phyloP scores from a whole-genome alignment of 2,329 filamentous ascomycete genomes.

The Calycina herbarum region DNA sequence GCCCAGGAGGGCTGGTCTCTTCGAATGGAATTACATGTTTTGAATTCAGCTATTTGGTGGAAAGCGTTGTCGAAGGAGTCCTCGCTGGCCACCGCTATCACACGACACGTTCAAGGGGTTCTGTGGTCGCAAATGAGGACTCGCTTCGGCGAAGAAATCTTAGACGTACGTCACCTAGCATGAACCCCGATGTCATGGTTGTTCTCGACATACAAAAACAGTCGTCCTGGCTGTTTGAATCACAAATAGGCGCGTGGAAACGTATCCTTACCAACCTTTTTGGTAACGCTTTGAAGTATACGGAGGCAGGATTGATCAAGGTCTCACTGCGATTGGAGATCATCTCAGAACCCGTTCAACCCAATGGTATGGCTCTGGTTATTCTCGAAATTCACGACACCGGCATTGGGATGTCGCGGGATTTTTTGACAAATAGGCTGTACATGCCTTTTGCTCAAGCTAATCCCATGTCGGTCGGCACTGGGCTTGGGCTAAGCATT shows the following conservation, averaged over 20 bases:
- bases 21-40: constrained; percentile 12
- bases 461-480: constrained; percentile 54
- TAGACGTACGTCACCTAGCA: neutral
- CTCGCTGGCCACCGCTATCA: constrained; percentile 26
- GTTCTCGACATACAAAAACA: constrained; percentile 38
- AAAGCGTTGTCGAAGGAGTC: constrained; percentile 31
- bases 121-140: neutral
- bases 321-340: constrained; percentile 39
- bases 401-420: constrained; percentile 61
- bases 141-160: neutral
- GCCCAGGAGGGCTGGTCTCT: constrained; percentile 5
- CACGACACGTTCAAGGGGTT: neutral
- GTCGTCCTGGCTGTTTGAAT: constrained; percentile 53
- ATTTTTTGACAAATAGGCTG: constrained; percentile 56
- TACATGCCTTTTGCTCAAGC: constrained; percentile 63
- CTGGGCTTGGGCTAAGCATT: constrained; percentile 61
- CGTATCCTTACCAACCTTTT: constrained; percentile 59
- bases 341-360: neutral
- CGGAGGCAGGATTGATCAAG: constrained; percentile 49
- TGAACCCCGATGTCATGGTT: constrained; percentile 40
- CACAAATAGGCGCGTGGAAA: constrained; percentile 52
- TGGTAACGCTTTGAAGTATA: constrained; percentile 63
- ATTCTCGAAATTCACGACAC: constrained; percentile 56
- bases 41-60: constrained; percentile 27
- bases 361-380: constrained; percentile 4